Evolutionary conservation across 305 asterid species (phyloP), one percentile per base, ranked within the genome.

Genomic region (Fraxinus albicans): DNA sequence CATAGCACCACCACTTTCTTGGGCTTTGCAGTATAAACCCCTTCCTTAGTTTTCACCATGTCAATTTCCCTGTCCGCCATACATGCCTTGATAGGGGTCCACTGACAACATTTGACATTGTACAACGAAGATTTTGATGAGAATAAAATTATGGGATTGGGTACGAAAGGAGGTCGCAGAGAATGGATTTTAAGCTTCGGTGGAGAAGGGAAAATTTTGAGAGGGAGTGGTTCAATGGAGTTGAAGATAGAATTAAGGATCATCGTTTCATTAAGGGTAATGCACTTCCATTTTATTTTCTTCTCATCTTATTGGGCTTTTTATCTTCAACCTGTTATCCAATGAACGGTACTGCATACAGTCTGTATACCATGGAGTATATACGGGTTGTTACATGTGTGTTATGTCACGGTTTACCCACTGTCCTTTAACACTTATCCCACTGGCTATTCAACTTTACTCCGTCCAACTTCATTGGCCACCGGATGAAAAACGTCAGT

Each of bases 1-100:
- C 99, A 96, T 21, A 96, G 77, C 73, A 96, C 86, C 7, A 91
- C 98, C 25, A 94, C 99, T 87, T 92, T 93, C 83, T 93, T 90
- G 33, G 96, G 87, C 81, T 92, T 95, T 0, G 96, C 91, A 0
- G 94, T 87, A 89, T 88, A 95, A n/a, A 82, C 69, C 2, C 99
- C 99, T 35, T 88, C 93, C 42, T 77, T 91, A 31, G 92, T 91
- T 33, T 82, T 86, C 53, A 93, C 91, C 99, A 95, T 95, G 82
- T 94, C 98, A 90, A 96, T 94, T 35, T 96, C 98, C 21, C 75
- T 85, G 85, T 83, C 89, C 40, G 92, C 76, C 1, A 86, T 67
- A 84, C 88, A 86, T 83, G 93, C 88, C 76, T 84, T 87, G 80
- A 89, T 79, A 82, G 85, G 84, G 53, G 74, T 86, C 84, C 89